A percentile compares a stretch with the other conserved stretches of the same genome.
Conservation (phyloP, 106 monocot genomes). For the Triglochin maritima region DNA sequence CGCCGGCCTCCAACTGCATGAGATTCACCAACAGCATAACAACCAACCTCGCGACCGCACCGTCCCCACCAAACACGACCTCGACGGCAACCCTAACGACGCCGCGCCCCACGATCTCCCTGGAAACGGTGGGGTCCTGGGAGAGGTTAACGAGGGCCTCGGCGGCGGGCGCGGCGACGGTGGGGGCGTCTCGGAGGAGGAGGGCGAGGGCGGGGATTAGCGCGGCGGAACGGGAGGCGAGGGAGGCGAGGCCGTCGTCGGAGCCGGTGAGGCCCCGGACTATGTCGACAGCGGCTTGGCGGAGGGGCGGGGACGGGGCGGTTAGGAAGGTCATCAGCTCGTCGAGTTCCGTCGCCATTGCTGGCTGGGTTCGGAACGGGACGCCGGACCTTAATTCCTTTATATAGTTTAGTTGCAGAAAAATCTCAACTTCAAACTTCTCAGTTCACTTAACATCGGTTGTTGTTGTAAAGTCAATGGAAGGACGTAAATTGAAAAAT, state of each 20-base stretch:
- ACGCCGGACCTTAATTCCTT: no score
- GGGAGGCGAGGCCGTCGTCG: conserved; percentile 40
- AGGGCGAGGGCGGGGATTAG: conserved; percentile 34
- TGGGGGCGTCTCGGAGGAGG: conserved; percentile 29
- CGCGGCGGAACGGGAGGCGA: conserved; percentile 31
- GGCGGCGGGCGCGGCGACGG: conserved; percentile 37
- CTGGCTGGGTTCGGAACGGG: no score
- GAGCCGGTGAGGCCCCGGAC: conserved; percentile 72
- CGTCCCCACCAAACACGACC: conserved; percentile 15
- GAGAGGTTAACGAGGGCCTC: conserved; percentile 85
- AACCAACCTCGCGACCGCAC: conserved; percentile 23
- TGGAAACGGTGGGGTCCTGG: conserved; percentile 32
- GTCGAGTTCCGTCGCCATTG: conserved; percentile 71
- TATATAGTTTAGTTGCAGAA: no score
- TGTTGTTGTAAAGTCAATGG: no score
- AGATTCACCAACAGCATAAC: conserved; percentile 86
- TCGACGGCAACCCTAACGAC: conserved; percentile 37
- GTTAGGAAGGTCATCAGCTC: conserved; percentile 79
- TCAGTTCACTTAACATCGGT: no score
- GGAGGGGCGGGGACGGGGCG: conserved; percentile 28
- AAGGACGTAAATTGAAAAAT: no score
- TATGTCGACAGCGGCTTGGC: conserved; percentile 56
- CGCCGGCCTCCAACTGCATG: conserved; percentile 73
- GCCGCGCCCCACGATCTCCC: conserved; percentile 38
- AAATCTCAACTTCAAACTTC: no score